Evolutionary conservation across 1,284 basidiomycete genomes (phyloP).

Genomic region (Papiliotrema laurentii): DNA sequence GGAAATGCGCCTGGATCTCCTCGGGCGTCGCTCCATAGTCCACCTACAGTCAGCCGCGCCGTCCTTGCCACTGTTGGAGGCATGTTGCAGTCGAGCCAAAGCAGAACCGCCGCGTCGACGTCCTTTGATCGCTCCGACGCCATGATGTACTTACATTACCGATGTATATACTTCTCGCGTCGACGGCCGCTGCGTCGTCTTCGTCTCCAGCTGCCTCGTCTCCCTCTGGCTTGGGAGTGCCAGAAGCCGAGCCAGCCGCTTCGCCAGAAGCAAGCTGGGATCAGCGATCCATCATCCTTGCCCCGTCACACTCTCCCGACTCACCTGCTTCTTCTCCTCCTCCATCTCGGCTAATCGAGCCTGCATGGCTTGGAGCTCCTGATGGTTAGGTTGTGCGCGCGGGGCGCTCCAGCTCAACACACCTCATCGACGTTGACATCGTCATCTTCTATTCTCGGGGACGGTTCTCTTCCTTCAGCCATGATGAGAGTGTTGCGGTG

Average conservation of each 20-base stretch:
- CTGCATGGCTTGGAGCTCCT: slow-evolving; percentile 69
- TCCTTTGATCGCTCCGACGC: no score
- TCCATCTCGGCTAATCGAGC: slow-evolving; percentile 84
- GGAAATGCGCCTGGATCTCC: slow-evolving; percentile 97
- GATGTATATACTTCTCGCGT: slow-evolving; percentile 87
- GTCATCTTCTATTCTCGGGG: slow-evolving; percentile 33
- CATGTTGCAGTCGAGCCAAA: not conserved
- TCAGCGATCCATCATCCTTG: no score
- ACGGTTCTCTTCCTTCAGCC: slow-evolving; percentile 37
- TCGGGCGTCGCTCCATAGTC: slow-evolving; percentile 97
- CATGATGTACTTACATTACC: slow-evolving; percentile 85
- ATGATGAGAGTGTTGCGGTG: slow-evolving; percentile 14
- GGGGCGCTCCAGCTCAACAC: slow-evolving; percentile 1
- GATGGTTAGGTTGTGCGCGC: not conserved
- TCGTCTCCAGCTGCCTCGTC: slow-evolving; percentile 58
- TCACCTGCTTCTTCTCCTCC: slow-evolving; percentile 67
- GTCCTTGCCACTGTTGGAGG: not conserved
- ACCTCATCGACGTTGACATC: slow-evolving; percentile 44
- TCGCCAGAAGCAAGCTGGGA: slow-evolving; percentile 8
- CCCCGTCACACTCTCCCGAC: no score
- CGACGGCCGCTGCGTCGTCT: slow-evolving; percentile 61
- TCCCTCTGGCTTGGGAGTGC: slow-evolving; percentile 9
- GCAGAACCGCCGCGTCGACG: no score
- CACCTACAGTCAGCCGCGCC: slow-evolving; percentile 58
- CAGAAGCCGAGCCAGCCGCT: slow-evolving; percentile 4